phyloP scores from a whole-genome alignment of 169 alveolate species.

The Plasmodium gaboni region DNA sequence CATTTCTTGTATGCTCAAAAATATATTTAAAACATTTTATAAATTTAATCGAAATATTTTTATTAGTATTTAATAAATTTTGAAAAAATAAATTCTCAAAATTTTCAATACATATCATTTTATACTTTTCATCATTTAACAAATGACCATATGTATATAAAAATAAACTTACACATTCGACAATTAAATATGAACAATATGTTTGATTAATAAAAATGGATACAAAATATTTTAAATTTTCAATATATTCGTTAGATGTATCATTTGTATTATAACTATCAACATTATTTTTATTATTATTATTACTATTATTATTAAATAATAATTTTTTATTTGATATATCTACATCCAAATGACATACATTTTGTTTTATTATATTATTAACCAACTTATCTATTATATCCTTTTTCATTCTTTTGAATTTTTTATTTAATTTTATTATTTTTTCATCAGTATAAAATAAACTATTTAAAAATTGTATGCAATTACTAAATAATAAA shows the following conservation, averaged over 20 bases:
- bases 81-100: constrained; percentile 8
- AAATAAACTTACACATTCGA: constrained; percentile 55
- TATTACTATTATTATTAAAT: constrained; percentile 11
- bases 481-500: constrained; percentile 39
- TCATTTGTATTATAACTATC: neutral
- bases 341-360: too few species aligned
- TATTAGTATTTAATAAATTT: constrained; percentile 37
- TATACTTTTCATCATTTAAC: constrained; percentile 29
- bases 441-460: constrained; percentile 65
- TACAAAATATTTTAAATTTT: constrained; percentile 11
- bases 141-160: constrained; percentile 10
- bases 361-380: too few species aligned
- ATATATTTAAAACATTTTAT: constrained; percentile 71
- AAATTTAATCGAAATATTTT: constrained; percentile 41
- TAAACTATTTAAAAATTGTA: constrained; percentile 35
- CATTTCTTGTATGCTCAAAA: constrained; percentile 44
- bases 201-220: neutral
- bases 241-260: neutral
- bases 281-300: neutral
- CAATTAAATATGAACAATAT: constrained; percentile 19
- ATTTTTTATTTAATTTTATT: constrained; percentile 16
- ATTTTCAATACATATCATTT: constrained; percentile 14
- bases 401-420: constrained; percentile 41
- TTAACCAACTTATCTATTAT: constrained; percentile 22
- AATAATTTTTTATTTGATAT: too few species aligned